A percentile compares a stretch with the other conserved stretches of the same genome.
These are phyloP conservation scores for Daldinia caldariorum DNA, from an alignment of 495 filamentous ascomycete genomes.

Conservation along the genomic window DNA sequence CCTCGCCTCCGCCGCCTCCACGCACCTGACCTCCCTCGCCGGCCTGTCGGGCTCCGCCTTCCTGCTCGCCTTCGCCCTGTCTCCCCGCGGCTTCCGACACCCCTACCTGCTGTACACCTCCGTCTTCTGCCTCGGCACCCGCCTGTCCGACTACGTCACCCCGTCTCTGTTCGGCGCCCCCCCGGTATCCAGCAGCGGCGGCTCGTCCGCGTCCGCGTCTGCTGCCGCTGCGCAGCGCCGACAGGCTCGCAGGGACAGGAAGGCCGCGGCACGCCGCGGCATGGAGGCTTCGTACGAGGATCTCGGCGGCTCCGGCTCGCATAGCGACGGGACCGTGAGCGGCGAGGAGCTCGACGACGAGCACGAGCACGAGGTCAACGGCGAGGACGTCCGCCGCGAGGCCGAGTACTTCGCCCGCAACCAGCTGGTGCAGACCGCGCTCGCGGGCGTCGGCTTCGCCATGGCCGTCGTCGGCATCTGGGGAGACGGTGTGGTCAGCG, in stretches of 20 bases:
- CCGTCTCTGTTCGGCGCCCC: conserved; percentile 59
- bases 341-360: conserved; percentile 62
- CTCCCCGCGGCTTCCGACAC: conserved; percentile 74
- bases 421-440: conserved; percentile 66
- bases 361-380: conserved; percentile 66
- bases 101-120: conserved; percentile 87
- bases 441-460: conserved; percentile 73
- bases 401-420: conserved; percentile 72
- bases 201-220: conserved; percentile 38
- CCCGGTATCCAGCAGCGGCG: conserved; percentile 32
- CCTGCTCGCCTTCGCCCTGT: conserved; percentile 75
- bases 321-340: conserved; percentile 58
- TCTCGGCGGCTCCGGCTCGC: conserved; percentile 57
- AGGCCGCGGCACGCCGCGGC: conserved; percentile 39
- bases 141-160: conserved; percentile 62
- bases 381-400: conserved; percentile 78
- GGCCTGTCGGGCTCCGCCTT: conserved; percentile 70
- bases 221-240: conserved; percentile 31
- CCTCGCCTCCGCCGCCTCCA: conserved; percentile 66
- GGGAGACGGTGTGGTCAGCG: conserved; percentile 74
- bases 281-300: conserved; percentile 74
- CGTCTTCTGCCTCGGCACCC: conserved; percentile 65
- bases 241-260: conserved; percentile 42
- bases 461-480: conserved; percentile 87
- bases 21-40: conserved; percentile 69